Evolutionary conservation across 2,329 filamentous ascomycete species (phyloP).

Genomic region (Fusarium ramigenum): DNA sequence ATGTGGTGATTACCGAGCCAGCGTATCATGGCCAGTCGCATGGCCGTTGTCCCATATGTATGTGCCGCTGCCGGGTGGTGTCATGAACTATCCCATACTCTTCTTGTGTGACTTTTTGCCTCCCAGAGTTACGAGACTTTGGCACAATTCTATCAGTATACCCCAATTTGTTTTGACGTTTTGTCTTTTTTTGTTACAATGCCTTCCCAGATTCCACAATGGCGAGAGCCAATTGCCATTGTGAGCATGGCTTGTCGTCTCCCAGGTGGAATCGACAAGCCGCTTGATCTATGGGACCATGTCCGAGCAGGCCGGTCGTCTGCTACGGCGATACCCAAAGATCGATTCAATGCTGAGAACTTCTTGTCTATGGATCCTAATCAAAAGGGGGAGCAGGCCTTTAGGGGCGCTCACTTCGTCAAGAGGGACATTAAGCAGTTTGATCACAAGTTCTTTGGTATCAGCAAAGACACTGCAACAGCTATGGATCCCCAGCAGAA

Average conservation of each 20-base stretch:
- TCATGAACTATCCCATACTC: background rate
- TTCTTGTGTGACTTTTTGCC: background rate
- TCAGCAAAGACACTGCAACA: slow-evolving; percentile 39
- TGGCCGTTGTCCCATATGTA: background rate
- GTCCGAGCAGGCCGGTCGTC: slow-evolving; percentile 35
- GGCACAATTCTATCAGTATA: background rate
- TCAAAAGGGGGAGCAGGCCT: slow-evolving; percentile 36
- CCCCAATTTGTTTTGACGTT: background rate
- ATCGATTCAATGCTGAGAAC: slow-evolving; percentile 40
- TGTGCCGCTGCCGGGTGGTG: background rate
- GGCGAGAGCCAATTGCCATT: slow-evolving; percentile 39
- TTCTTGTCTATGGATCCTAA: slow-evolving; percentile 40
- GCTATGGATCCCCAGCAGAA: slow-evolving; percentile 41
- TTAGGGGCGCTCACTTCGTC: slow-evolving; percentile 38
- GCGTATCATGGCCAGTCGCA: background rate
- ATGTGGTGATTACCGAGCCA: background rate
- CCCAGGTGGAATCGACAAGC: slow-evolving; percentile 39
- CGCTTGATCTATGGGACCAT: slow-evolving; percentile 38
- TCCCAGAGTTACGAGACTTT: background rate
- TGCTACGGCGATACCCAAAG: slow-evolving; percentile 35
- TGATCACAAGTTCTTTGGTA: slow-evolving; percentile 41
- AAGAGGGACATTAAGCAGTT: slow-evolving; percentile 40
- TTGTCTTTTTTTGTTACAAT: slow-evolving; percentile 19
- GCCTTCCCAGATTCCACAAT: slow-evolving; percentile 34
- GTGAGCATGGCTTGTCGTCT: slow-evolving; percentile 40